These are phyloP conservation scores for Cytospora piceae DNA, from an alignment of 2,329 filamentous ascomycete genomes.

Conservation along the genomic window DNA sequence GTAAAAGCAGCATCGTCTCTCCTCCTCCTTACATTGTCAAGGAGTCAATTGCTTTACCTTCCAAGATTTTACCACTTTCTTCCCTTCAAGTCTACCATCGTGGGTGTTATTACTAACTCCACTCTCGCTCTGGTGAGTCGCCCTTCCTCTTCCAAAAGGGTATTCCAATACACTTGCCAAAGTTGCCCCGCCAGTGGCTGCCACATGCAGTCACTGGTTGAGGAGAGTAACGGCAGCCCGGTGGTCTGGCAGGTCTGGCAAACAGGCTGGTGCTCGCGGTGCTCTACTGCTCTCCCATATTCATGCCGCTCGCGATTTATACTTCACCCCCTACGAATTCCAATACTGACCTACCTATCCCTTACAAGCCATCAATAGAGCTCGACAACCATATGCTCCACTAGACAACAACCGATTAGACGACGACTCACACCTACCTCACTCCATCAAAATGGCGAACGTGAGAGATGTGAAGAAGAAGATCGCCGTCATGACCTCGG, in stretches of 20 bases:
- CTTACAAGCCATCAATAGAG: background rate
- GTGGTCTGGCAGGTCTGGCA: background rate
- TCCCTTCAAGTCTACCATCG: background rate
- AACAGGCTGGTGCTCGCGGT: too few relatives aligned
- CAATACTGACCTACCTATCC: background rate
- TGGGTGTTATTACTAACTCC: background rate
- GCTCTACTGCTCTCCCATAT: background rate
- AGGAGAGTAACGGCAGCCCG: background rate
- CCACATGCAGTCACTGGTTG: background rate
- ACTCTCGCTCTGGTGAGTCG: background rate
- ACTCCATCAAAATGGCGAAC: slow-evolving; percentile 43
- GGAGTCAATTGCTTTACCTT: background rate
- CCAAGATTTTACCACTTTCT: background rate
- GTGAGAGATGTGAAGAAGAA: slow-evolving; percentile 58
- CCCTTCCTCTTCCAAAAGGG: background rate
- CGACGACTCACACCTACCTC: background rate
- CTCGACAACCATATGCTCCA: background rate
- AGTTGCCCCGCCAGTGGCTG: background rate
- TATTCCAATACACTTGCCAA: background rate
- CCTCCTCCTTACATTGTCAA: background rate
- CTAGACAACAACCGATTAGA: background rate
- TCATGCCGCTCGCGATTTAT: background rate
- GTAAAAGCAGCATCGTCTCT: background rate
- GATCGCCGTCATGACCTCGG: slow-evolving; percentile 92
- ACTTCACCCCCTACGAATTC: background rate